A percentile compares a stretch with the other conserved stretches of the same genome.
Evolutionary conservation across 2,329 filamentous ascomycete species (phyloP).

Genomic region (Clarireedia monteithiana): DNA sequence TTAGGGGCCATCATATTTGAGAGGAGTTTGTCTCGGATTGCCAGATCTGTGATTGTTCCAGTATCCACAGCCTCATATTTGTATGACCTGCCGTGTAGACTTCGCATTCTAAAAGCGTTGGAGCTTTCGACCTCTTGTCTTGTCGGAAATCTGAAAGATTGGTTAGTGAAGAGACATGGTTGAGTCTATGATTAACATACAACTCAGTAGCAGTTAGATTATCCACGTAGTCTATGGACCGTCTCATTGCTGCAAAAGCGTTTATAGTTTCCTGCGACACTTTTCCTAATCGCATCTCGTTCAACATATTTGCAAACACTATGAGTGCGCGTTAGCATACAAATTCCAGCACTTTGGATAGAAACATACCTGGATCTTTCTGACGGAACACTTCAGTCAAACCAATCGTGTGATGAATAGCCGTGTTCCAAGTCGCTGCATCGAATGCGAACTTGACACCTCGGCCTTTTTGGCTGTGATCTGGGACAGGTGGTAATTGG

Average conservation of each 20-base stretch:
- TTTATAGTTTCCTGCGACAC: slow-evolving; percentile 69
- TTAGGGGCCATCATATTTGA: slow-evolving; percentile 91
- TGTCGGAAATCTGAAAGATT: slow-evolving; percentile 63
- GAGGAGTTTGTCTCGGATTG: slow-evolving; percentile 68
- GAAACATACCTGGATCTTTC: slow-evolving; percentile 59
- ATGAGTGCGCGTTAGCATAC: slow-evolving; percentile 23
- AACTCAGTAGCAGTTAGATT: slow-evolving; percentile 79
- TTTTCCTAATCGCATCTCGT: slow-evolving; percentile 89
- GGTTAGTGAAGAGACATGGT: neutral
- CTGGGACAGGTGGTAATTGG: slow-evolving; percentile 88
- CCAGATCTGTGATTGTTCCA: slow-evolving; percentile 58
- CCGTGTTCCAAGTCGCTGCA: slow-evolving; percentile 82
- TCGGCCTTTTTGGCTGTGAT: slow-evolving; percentile 46
- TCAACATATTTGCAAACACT: slow-evolving; percentile 91
- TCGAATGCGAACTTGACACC: slow-evolving; percentile 88
- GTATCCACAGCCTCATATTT: slow-evolving; percentile 68
- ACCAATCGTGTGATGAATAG: slow-evolving; percentile 91
- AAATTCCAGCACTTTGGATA: neutral
- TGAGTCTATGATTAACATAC: slow-evolving; percentile 32
- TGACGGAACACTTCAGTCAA: slow-evolving; percentile 95
- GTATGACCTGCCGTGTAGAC: slow-evolving; percentile 59
- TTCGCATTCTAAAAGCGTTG: slow-evolving; percentile 66
- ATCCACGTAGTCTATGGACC: slow-evolving; percentile 66
- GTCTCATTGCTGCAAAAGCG: slow-evolving; percentile 65
- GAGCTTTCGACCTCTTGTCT: slow-evolving; percentile 82